Evolutionary conservation across 305 asterid species (phyloP), one percentile per base, ranked within the genome.

Genomic region (Fraxinus velutina): DNA sequence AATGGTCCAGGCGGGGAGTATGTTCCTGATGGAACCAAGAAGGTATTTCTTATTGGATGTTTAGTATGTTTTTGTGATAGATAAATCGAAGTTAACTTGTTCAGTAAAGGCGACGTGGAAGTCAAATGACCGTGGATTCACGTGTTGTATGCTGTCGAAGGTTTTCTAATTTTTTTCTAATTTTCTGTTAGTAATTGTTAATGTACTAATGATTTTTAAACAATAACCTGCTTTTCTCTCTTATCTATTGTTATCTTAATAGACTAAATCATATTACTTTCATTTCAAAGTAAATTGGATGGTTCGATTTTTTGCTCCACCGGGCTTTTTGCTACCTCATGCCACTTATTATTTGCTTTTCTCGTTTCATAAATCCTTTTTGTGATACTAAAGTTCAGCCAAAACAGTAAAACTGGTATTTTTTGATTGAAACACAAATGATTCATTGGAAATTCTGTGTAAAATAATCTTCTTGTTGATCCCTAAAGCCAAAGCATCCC

Each of bases 1-100:
- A 87, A 68, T 81, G 86, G 76, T 68, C 78, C 83, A 21, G 78
- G 76, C 21, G 82, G 82, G 74, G 92, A 82, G 83, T 78, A 86
- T 73, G 83, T 74, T 42, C 60, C 87, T 37, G 91, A 79, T 78
- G 88, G 66, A 34, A 60, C 71, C 12, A 86, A 85, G 84, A 92
- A 93, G 97, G 98, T 91, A 85, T 64, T 76, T 68, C 32, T 77
- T 72, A 60, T 55, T 47, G 80, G 15, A 81, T 81, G 70, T 24
- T 78, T 17, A 42, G 27, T 60, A 64, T 27, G 29, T 13, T 76
- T 77, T 34, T 72, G 15, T 78, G 78, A 30, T 39, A 4, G 34
- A 27, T 74, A 22, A 19, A 34, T 30, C 50, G 52, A 39, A 68
- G 66, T 73, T 50, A 77, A 72, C 77, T n/a, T 66, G 19, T 52